Percentiles rank a stretch among this genome's conserved stretches.
phyloP scores from a whole-genome alignment of 176 grass and related monocot species.

The Aegilops longissima region DNA sequence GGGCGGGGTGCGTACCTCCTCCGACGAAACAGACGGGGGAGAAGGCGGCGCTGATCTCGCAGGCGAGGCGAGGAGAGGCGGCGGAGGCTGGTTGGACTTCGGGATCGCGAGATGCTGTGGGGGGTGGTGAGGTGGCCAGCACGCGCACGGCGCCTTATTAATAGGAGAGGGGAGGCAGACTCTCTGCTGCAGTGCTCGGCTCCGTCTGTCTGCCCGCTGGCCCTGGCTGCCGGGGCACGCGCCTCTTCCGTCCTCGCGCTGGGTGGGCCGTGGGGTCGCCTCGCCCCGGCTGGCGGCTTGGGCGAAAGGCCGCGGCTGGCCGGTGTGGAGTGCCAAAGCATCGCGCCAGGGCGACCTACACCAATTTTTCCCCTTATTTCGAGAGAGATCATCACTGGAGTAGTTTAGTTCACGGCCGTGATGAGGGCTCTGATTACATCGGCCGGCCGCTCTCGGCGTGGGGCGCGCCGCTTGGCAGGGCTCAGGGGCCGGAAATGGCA shows the following conservation, averaged over 20 bases:
- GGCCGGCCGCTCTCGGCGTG: neutral
- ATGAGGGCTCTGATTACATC: neutral
- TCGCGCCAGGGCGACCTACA: neutral
- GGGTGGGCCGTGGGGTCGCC: constrained; percentile 30
- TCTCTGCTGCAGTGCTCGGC: neutral
- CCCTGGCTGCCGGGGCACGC: constrained; percentile 2
- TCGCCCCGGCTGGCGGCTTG: constrained; percentile 27
- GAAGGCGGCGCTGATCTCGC: constrained; percentile 8
- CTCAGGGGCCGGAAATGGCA: constrained; percentile 4
- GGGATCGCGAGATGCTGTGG: neutral
- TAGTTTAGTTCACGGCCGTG: neutral
- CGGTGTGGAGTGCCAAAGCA: neutral
- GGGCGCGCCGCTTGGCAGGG: constrained; percentile 16
- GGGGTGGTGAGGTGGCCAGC: neutral
- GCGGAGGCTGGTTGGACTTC: neutral
- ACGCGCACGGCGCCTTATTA: constrained; percentile 38
- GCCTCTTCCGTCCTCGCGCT: neutral
- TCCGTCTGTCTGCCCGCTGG: neutral
- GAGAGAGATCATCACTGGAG: neutral
- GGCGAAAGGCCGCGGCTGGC: constrained; percentile 29
- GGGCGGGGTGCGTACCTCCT: constrained; percentile 24
- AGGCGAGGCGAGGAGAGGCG: neutral
- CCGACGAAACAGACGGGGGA: neutral
- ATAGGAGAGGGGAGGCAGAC: neutral
- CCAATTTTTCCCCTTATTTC: neutral